These are phyloP conservation scores for Blastocystis hominis DNA, from an alignment of 352 stramenopile genomes.

Conservation along the genomic window DNA sequence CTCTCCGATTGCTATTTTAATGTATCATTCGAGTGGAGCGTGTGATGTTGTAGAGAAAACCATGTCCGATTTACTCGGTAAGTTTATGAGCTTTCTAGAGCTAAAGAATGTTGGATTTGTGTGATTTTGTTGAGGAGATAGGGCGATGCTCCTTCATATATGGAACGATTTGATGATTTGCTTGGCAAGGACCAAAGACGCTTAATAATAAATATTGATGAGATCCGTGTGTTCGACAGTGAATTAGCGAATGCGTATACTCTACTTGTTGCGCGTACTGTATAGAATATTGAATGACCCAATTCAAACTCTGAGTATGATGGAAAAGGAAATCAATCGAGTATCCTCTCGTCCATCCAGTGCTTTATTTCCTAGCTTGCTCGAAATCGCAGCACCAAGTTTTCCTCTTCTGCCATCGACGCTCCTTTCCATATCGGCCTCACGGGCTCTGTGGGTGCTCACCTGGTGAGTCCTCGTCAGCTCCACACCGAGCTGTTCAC, in stretches of 20 bases:
- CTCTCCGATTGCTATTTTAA: not conserved
- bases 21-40: too few species aligned
- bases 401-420: slow-evolving; percentile 60
- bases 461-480: slow-evolving; percentile 82
- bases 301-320: slow-evolving; percentile 72
- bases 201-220: slow-evolving; percentile 77
- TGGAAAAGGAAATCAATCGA: slow-evolving; percentile 65
- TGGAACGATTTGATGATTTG: slow-evolving; percentile 22
- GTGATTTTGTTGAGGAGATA: not conserved
- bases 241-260: slow-evolving; percentile 72
- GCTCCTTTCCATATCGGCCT: slow-evolving; percentile 73
- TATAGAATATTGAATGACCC: slow-evolving; percentile 68
- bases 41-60: not conserved
- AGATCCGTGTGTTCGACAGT: slow-evolving; percentile 77
- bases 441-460: slow-evolving; percentile 79
- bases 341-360: not conserved
- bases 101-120: not conserved
- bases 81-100: slow-evolving; percentile 23
- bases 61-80: slow-evolving; percentile 32
- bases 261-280: slow-evolving; percentile 53
- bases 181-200: slow-evolving; percentile 60
- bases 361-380: slow-evolving; percentile 44
- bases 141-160: slow-evolving; percentile 19
- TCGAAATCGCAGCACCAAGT: slow-evolving; percentile 72
- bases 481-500: slow-evolving; percentile 79